phyloP scores from a whole-genome alignment of 805 yeast genomes.

The Candida succiphila region DNA sequence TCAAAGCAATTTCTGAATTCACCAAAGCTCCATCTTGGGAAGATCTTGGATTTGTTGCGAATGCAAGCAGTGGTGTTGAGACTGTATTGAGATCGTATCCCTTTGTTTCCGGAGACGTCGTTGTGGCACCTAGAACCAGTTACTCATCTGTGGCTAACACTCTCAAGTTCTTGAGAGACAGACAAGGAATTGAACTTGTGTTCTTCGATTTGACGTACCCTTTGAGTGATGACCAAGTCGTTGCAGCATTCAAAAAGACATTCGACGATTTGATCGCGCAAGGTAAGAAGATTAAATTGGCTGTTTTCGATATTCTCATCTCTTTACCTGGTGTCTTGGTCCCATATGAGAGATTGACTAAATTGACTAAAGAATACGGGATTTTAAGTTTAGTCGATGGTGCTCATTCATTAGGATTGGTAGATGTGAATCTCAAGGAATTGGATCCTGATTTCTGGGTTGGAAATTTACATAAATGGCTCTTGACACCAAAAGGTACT shows the following conservation, averaged over 20 bases:
- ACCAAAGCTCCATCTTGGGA: slow-evolving; percentile 35
- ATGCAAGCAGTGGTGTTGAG: slow-evolving; percentile 55
- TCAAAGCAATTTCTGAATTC: slow-evolving; percentile 29
- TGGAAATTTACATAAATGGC: slow-evolving; percentile 66
- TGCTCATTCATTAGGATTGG: slow-evolving; percentile 58
- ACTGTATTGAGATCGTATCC: slow-evolving; percentile 45
- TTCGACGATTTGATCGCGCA: slow-evolving; percentile 13
- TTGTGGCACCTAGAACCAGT: slow-evolving; percentile 37
- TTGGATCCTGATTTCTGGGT: slow-evolving; percentile 50
- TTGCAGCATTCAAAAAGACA: slow-evolving; percentile 21
- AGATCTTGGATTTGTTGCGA: slow-evolving; percentile 40
- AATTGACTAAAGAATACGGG: slow-evolving; percentile 32
- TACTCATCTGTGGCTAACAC: slow-evolving; percentile 50
- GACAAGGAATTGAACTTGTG: slow-evolving; percentile 24
- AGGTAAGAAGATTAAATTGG: slow-evolving; percentile 23
- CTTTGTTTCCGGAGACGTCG: slow-evolving; percentile 39
- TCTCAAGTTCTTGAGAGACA: slow-evolving; percentile 28
- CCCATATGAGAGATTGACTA: slow-evolving; percentile 42
- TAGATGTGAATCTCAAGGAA: slow-evolving; percentile 30
- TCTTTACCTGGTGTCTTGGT: slow-evolving; percentile 55
- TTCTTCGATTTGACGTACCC: slow-evolving; percentile 34
- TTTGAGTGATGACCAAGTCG: slow-evolving; percentile 28
- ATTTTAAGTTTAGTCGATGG: slow-evolving; percentile 58
- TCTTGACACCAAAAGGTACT: slow-evolving; percentile 44
- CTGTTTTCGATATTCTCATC: slow-evolving; percentile 46